Percentiles rank a stretch among this genome's conserved stretches.
Evolutionary conservation across 208 protist genomes (phyloP).

Genomic region (Hexamita inflata): DNA sequence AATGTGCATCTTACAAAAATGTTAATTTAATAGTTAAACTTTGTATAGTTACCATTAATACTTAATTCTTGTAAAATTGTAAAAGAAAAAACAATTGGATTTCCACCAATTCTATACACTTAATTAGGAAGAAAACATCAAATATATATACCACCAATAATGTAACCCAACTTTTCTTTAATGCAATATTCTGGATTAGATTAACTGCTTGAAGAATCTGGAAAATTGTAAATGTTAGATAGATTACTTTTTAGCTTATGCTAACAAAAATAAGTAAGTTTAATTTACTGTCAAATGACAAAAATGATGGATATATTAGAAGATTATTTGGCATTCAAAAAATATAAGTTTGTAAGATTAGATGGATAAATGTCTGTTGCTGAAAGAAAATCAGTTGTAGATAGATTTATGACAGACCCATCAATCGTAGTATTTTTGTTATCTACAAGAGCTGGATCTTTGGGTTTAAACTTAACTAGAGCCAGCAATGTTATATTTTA

Average conservation of each 20-base stretch:
- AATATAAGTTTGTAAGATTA: conserved; percentile 51
- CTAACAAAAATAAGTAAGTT: conserved; percentile 58
- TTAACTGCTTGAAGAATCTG: conserved; percentile 47
- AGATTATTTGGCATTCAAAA: conserved; percentile 65
- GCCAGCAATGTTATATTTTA: conserved; percentile 98
- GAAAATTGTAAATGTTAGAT: conserved; percentile 53
- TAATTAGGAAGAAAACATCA: no score
- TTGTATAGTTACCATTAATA: no score
- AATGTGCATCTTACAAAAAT: no score
- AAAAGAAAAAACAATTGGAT: no score
- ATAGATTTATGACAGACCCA: conserved; percentile 50
- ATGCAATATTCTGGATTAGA: no score
- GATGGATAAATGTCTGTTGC: conserved; percentile 34
- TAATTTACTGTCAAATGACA: conserved; percentile 98
- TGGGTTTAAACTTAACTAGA: conserved; percentile 91
- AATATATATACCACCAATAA: no score
- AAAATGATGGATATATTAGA: conserved; percentile 88
- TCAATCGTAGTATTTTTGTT: conserved; percentile 86
- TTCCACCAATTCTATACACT: no score
- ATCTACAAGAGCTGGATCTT: conserved; percentile 78
- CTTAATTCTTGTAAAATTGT: no score
- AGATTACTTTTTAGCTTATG: conserved; percentile 53
- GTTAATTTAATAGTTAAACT: no score
- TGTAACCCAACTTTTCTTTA: no score
- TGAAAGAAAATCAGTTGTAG: conserved; percentile 37